These are phyloP conservation scores for Hygrophorus pudorinus DNA, from an alignment of 768 basidiomycete genomes.

Conservation along the genomic window DNA sequence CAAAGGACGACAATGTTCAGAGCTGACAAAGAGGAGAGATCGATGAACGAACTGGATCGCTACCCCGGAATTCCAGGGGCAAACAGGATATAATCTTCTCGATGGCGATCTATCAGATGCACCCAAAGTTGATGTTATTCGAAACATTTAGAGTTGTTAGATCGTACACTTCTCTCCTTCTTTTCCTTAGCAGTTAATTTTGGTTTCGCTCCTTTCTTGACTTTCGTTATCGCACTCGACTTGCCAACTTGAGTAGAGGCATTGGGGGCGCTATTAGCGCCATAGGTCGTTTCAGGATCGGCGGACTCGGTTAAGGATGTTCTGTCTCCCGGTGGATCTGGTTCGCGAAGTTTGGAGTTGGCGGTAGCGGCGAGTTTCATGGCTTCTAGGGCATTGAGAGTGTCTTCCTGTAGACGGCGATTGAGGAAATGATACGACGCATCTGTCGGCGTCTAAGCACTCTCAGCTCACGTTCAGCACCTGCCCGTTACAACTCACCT, in stretches of 20 bases:
- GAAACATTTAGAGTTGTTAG: not conserved
- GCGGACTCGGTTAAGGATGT: conserved; percentile 23
- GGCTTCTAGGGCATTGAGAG: conserved; percentile 42
- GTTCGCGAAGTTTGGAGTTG: conserved; percentile 15
- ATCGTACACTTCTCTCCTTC: conserved; percentile 64
- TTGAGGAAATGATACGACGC: conserved; percentile 50
- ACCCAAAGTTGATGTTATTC: not conserved
- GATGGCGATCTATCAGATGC: conserved; percentile 36
- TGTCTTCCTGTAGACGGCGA: conserved; percentile 45
- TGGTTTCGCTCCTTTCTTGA: conserved; percentile 48
- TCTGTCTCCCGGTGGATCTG: conserved; percentile 25
- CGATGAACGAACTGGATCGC: conserved; percentile 56
- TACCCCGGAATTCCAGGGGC: conserved; percentile 86
- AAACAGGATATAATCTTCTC: conserved; percentile 68
- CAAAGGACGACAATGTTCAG: not conserved
- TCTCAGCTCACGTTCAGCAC: not conserved
- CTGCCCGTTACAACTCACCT: conserved; percentile 35
- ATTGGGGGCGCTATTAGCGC: conserved; percentile 28
- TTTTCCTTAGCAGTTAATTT: conserved; percentile 74
- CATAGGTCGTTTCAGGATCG: conserved; percentile 30
- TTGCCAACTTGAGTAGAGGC: conserved; percentile 24
- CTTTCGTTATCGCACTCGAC: conserved; percentile 35
- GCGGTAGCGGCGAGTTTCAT: conserved; percentile 22
- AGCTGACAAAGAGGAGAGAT: conserved; percentile 1
- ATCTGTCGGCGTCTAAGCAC: conserved; percentile 46